Conservation (phyloP, 148 eudicot genomes). For the Vaccinium myrtillus region DNA sequence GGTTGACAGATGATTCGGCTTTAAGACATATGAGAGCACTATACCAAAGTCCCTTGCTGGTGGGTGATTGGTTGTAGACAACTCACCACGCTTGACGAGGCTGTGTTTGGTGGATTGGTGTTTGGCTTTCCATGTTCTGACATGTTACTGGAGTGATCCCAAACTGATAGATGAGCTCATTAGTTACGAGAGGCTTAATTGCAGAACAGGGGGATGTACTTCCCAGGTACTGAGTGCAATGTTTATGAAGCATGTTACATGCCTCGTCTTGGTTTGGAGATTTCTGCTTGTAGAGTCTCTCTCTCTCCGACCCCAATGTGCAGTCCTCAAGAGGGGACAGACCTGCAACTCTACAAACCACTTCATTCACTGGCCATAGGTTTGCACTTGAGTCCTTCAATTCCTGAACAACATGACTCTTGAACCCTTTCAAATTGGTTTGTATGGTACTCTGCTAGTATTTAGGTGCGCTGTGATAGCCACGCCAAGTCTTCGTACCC, state of each 20-base stretch:
- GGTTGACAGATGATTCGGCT: background rate
- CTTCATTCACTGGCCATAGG: background rate
- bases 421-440: background rate
- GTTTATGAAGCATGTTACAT: background rate
- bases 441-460: background rate
- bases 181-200: background rate
- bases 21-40: background rate
- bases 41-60: background rate
- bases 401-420: background rate
- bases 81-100: background rate
- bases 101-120: background rate
- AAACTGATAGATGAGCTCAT: background rate
- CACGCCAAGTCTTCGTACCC: background rate
- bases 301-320: background rate
- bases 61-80: background rate
- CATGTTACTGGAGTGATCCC: background rate
- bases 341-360: background rate
- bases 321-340: background rate
- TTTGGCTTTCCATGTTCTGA: background rate
- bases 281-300: background rate
- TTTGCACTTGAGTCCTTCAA: background rate
- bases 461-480: background rate
- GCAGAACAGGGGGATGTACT: background rate
- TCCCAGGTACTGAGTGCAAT: background rate
- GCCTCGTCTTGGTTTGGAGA: background rate